phyloP scores from a whole-genome alignment of 306 rosid genomes.

The Prunus mongolica region DNA sequence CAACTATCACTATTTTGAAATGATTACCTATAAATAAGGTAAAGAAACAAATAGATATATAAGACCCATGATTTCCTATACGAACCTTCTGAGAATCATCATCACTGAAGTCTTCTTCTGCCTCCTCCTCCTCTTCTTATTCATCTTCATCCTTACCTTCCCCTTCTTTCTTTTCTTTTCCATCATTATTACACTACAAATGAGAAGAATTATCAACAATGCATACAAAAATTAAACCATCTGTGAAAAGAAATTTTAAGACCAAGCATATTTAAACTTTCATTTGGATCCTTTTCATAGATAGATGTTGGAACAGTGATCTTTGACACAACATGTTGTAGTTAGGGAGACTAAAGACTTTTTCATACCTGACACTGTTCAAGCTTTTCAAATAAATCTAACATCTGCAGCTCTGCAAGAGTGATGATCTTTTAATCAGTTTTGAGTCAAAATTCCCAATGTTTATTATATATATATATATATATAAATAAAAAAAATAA shows the following conservation, averaged over 20 bases:
- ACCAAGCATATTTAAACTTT: not conserved
- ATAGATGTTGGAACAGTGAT: not conserved
- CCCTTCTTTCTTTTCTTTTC: slow-evolving; percentile 4
- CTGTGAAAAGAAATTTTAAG: not conserved
- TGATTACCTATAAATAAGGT: not conserved
- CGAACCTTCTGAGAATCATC: slow-evolving; percentile 9
- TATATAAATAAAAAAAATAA: too few relatives aligned
- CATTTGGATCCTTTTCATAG: not conserved
- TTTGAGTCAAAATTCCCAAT: not conserved
- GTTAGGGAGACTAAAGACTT: not conserved
- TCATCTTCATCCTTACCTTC: slow-evolving; percentile 12
- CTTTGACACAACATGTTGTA: not conserved
- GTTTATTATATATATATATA: too few relatives aligned
- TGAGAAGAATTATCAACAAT: not conserved
- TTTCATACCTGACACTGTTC: slow-evolving; percentile 8
- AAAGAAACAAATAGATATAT: not conserved
- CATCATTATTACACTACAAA: not conserved
- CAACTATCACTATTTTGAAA: not conserved
- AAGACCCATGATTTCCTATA: not conserved
- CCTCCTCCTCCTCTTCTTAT: not conserved
- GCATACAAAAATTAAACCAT: not conserved
- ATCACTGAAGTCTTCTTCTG: not conserved
- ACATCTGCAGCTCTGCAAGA: slow-evolving; percentile 33
- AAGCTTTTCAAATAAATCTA: slow-evolving; percentile 22
- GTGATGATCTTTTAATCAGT: slow-evolving; percentile 27